Evolutionary conservation across 2,329 filamentous ascomycete species (phyloP), one percentile per base, ranked within the genome.

Genomic region (Annulohypoxylon truncatum): DNA sequence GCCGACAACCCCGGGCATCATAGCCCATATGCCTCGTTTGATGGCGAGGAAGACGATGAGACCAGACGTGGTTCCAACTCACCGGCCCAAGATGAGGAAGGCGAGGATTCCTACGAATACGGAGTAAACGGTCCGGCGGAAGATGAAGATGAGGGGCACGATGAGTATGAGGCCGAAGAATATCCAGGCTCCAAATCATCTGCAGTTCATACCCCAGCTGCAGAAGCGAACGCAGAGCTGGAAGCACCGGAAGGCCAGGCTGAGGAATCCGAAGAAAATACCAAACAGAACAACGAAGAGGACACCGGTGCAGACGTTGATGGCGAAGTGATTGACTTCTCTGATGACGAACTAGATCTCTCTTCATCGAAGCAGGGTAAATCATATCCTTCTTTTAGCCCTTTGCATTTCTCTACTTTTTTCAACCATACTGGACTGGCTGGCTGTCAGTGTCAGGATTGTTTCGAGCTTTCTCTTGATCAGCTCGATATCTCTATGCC

Each of bases 341-440:
- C 50, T 26, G 71, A 76, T 52, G 71, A 74, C 15, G 71, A 74
- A 26, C 44, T 72, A 4, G 69, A 73, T 42, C 52, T 70, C 40
- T 72, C 73, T n/a, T 64, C 68, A 61, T 54, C 68, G 29, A 65
- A 72, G 33, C 69, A 76, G 64, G 74, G 75, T 77, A 77, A 73
- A 65, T 51, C 15, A 52, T 57, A 64, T 48, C 29, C 56, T 63
- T 59, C 52, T 61, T 42, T 20, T n/a, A 57, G 24, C 8, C 44
- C 44, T 24, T 28, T 15, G 15, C 13, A 48, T 29, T 48, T 12
- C 42, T 50, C 46, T 31, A 26, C 56, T 22, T 42, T 46, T 61
- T 47, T 51, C 15, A 20, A 29, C 18, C 69, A 66, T 15, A 63
- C 24, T 8, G 12, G 57, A 15, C 61, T 9, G 2, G 38, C 20